Base-by-base conservation (phyloP, 805 yeast genomes). In the Starmerella etchellsii region DNA sequence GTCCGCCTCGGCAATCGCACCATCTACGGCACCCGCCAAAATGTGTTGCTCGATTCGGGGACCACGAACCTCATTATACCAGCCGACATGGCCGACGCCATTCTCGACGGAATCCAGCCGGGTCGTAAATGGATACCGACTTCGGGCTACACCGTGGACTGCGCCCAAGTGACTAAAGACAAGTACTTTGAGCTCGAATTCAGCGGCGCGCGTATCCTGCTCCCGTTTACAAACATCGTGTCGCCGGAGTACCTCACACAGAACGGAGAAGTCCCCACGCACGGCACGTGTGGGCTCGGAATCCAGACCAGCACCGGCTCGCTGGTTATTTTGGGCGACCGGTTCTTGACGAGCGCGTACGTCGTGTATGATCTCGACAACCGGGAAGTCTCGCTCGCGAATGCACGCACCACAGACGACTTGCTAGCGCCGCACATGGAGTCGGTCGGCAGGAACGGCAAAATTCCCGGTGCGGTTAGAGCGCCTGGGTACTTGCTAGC, bases 341-440 rank as follows among this genome's bases (percentile, higher is more conserved):
- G 70, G 38, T 70, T 80, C 53, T 60, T 80, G 43, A 65, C 79
- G 42, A 67, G 69, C 31, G 77, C 77, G 5, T 81, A 80, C 53
- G 67, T 71, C 23, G 82, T 76, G 19, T 76, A 68, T 56, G 81
- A 81, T 55, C 62, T 78, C 37, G 81, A 75, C 23, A 68, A 68
- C 48, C 57, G 54, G 34, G 65, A 70, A 52, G 62, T 79, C 24
- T 71, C 78, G 1, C 46, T 80, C 40, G 83, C 77, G 13, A 40
- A 40, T 19, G 33, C 18, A 7, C 31, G 31, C 8, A 13, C 9
- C 11, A 28, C 9, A 13, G n/a, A 28, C 9, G 31, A 16, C 9
- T 7, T n/a, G 15, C 6, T 16, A 9, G 16, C 8, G 8, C 15
- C 15, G 31, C 16, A 14, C 15, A 7, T 28, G 23, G 34, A 31